phyloP scores from a whole-genome alignment of 331 rosid genomes.

The Saraca asoca region DNA sequence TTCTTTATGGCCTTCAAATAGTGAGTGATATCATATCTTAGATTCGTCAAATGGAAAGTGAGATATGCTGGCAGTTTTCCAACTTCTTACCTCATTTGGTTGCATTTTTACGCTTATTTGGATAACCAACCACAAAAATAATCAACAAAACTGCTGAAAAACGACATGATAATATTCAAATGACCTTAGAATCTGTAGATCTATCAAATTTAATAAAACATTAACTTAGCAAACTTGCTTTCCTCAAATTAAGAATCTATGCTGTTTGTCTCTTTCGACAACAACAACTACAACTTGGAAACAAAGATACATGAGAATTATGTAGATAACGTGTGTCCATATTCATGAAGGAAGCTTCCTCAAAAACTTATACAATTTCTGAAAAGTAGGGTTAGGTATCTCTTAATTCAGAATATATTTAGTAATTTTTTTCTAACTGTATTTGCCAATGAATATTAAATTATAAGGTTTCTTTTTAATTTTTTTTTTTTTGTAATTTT shows the following conservation, averaged over 20 bases:
- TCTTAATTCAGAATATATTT: not conserved
- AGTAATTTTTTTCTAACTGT: not conserved
- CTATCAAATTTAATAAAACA: not conserved
- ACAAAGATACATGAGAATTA: not conserved
- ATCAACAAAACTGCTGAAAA: not conserved
- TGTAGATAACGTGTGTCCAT: not conserved
- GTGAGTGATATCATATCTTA: constrained; percentile 22
- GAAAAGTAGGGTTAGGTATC: not conserved
- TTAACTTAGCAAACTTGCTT: constrained; percentile 32
- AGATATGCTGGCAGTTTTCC: constrained; percentile 27
- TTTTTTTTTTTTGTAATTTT: too few species aligned
- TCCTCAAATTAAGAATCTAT: constrained; percentile 1
- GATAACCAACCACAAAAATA: constrained; percentile 3
- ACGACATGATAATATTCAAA: not conserved
- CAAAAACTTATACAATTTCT: not conserved
- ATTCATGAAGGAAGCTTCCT: too few species aligned
- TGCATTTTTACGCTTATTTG: constrained; percentile 27
- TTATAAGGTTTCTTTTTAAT: too few species aligned
- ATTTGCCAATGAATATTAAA: not conserved
- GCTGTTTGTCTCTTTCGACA: not conserved
- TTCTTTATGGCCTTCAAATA: constrained; percentile 12
- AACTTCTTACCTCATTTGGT: constrained; percentile 45
- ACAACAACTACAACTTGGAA: not conserved
- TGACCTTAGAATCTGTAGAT: not conserved
- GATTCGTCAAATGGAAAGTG: constrained; percentile 25